Conservation (phyloP, 2,329 filamentous ascomycete genomes). For the Fusarium musae region DNA sequence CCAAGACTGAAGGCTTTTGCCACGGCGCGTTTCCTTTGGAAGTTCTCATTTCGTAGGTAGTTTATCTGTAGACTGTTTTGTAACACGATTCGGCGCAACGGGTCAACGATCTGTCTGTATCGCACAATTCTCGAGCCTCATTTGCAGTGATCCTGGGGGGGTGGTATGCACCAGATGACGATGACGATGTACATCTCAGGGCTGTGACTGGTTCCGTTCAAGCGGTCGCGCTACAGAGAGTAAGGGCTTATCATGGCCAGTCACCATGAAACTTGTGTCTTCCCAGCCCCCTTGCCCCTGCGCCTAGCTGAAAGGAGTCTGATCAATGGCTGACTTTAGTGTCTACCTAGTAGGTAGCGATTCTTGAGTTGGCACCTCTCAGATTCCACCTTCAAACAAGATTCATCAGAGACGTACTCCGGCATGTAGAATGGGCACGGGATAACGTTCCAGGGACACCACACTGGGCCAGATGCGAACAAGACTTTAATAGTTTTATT, state of each 20-base stretch:
- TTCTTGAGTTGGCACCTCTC: not conserved
- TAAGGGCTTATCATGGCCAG: not conserved
- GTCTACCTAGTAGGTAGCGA: not conserved
- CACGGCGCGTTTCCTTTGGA: constrained; percentile 40
- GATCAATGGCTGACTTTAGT: constrained; percentile 1
- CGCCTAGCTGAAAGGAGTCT: constrained; percentile 10
- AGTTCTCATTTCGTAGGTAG: constrained; percentile 44
- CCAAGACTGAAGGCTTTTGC: constrained; percentile 41
- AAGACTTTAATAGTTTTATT: not conserved
- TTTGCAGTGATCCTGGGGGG: not conserved
- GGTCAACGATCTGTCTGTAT: constrained; percentile 33
- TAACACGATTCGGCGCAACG: constrained; percentile 41
- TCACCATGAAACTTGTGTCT: not conserved
- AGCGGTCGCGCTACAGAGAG: constrained; percentile 5
- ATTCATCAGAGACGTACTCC: not conserved
- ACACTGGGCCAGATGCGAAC: not conserved
- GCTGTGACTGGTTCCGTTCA: constrained; percentile 26
- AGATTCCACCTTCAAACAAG: not conserved
- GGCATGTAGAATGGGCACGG: not conserved
- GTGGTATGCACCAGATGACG: not conserved
- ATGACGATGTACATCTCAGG: constrained; percentile 23
- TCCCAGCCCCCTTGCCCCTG: constrained; percentile 13
- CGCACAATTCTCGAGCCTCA: not conserved
- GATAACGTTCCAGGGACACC: not conserved
- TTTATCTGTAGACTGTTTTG: constrained; percentile 42